Conservation (phyloP, 108 stramenopile genomes). For the Fragilaria radians region DNA sequence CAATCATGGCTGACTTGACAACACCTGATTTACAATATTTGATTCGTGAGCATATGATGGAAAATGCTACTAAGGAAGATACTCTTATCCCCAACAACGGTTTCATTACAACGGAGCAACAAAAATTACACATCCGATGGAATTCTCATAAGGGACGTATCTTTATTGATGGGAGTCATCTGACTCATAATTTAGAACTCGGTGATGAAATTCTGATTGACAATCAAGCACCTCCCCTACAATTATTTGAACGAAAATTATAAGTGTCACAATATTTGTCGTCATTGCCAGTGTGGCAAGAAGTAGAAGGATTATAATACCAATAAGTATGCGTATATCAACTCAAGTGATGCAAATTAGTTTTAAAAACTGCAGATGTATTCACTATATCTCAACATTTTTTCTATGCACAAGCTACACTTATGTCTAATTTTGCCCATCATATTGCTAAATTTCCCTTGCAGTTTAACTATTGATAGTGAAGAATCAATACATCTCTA, state of each 20-base stretch:
- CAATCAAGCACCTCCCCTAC: slow-evolving; percentile 77
- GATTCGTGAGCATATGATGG: slow-evolving; percentile 86
- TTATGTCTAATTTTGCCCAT: too few relatives aligned
- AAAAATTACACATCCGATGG: slow-evolving; percentile 90
- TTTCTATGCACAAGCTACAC: too few relatives aligned
- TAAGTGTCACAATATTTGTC: too few relatives aligned
- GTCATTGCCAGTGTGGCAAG: too few relatives aligned
- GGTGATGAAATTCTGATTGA: slow-evolving; percentile 91
- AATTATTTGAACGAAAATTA: slow-evolving; percentile 41
- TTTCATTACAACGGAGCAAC: slow-evolving; percentile 47
- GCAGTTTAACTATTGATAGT: too few relatives aligned
- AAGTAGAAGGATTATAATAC: too few relatives aligned
- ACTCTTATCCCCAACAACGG: slow-evolving; percentile 60
- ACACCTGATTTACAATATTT: slow-evolving; percentile 83
- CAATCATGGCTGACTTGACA: slow-evolving; percentile 58
- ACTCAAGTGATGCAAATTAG: too few relatives aligned
- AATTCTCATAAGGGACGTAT: slow-evolving; percentile 88
- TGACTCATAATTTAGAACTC: slow-evolving; percentile 85
- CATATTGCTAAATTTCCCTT: too few relatives aligned
- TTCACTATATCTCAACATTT: too few relatives aligned
- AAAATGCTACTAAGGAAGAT: slow-evolving; percentile 57
- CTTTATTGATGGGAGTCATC: slow-evolving; percentile 87
- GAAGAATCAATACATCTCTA: too few relatives aligned
- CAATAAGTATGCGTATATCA: too few relatives aligned
- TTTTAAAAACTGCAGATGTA: too few relatives aligned